Base-by-base conservation (phyloP, 2,329 filamentous ascomycete species). In the Aspergillus proliferans region DNA sequence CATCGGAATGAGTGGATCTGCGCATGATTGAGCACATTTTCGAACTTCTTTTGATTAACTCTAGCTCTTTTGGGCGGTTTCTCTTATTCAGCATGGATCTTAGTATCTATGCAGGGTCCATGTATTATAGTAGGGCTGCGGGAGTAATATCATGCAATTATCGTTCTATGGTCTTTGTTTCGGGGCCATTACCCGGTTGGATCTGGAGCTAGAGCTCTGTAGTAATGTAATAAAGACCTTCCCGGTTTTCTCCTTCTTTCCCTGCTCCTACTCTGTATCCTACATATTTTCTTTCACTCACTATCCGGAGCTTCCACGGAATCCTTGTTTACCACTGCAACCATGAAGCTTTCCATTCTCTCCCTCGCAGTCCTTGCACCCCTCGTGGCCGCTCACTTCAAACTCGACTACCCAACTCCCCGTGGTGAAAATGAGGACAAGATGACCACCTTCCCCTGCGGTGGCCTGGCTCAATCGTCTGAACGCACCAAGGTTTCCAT, bases 351-450 rank as follows among this genome's bases (percentile, higher is more conserved):
- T 48, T 59, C 73, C 42, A 50, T 65, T 43, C 46, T 65, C 45
- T 50, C 67, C 34, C 63, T 73, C 46, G 59, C 73, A 52, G 60
- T 68, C 47, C 63, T 76, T 48, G 64, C 72, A 43, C 69, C 76
- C 48, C 56, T 76, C 42, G 68, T 71, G 15, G 67, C 76, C 38
- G 80, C 79, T 14, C 81, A 84, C 60, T 83, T 82, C 69, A 60
- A 71, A 3, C 71, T 84, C 63, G 63, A 71, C 33, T 82, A 74
- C 54, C 81, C 81, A 9, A 52, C 68, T 14, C 63, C 70, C 51
- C 76, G 80, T 47, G 79, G 78, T 24, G 72, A 72, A 58, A 58
- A 71, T 36, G 71, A 76, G 50, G 71, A 77, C 50, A 74, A 63
- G 8, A 74, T 77, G 53, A 52, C 59, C 48, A 70, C 55, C 10